Conservation (phyloP, 2,329 filamentous ascomycete species). For the Xylariaceae sp. region DNA sequence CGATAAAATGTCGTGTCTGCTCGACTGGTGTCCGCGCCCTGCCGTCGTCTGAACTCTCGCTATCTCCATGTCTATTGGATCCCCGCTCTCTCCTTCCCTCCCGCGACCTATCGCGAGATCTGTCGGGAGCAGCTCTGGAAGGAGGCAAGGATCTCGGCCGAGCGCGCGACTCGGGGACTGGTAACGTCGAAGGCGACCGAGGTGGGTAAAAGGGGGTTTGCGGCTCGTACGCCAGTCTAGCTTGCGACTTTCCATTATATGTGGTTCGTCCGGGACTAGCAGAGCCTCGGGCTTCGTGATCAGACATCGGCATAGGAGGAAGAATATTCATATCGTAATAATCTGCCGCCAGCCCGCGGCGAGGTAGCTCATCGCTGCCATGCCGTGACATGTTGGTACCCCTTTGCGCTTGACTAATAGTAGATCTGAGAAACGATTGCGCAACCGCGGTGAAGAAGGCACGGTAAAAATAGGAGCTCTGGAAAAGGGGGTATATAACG, state of each 20-base stretch:
- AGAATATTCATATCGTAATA: slow-evolving; percentile 16
- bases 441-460: no score
- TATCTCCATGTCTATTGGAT: slow-evolving; percentile 17
- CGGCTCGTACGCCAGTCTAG: slow-evolving; percentile 38
- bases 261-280: slow-evolving; percentile 18
- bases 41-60: slow-evolving; percentile 24
- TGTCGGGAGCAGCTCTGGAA: slow-evolving; percentile 4
- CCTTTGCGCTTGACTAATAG: background rate
- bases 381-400: slow-evolving; percentile 24
- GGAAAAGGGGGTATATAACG: slow-evolving; percentile 1
- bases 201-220: slow-evolving; percentile 32
- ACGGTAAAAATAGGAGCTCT: background rate
- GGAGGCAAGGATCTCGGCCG: slow-evolving; percentile 29
- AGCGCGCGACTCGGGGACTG: slow-evolving; percentile 22
- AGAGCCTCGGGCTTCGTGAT: background rate
- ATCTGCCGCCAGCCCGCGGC: slow-evolving; percentile 19
- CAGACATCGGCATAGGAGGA: slow-evolving; percentile 1
- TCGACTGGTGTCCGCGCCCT: slow-evolving; percentile 32
- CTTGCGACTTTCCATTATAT: slow-evolving; percentile 18
- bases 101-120: slow-evolving; percentile 12
- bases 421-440: no score
- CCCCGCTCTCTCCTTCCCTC: slow-evolving; percentile 11
- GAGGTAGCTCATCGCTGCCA: slow-evolving; percentile 16
- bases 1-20: slow-evolving; percentile 39
- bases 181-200: slow-evolving; percentile 18